Percentiles rank a stretch among this genome's conserved stretches.
Conservation (phyloP, 73 alveolate species). For the Uronychia setigera region DNA sequence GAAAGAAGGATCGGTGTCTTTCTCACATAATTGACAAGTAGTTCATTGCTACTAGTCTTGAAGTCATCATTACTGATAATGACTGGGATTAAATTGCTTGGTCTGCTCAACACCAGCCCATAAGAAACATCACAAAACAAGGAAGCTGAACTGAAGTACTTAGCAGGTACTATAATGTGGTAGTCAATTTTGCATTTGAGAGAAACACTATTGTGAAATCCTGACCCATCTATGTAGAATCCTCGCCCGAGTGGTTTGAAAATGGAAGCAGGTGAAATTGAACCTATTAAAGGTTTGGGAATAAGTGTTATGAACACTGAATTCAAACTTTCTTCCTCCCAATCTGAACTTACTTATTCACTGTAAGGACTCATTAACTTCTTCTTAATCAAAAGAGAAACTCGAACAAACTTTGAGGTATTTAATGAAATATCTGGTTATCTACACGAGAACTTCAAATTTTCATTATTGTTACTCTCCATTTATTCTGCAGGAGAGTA, state of each 20-base stretch:
- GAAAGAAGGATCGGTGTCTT: neutral
- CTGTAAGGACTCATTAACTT: neutral
- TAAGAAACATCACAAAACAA: neutral
- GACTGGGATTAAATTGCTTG: neutral
- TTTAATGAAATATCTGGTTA: too few relatives aligned
- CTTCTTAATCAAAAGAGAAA: neutral
- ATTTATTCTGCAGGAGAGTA: too few relatives aligned
- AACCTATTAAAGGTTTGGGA: neutral
- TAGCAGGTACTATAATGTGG: neutral
- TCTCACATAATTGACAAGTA: neutral
- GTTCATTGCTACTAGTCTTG: neutral
- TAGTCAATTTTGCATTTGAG: neutral
- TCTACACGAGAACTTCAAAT: too few relatives aligned
- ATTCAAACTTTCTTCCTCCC: neutral
- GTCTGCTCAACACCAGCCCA: neutral
- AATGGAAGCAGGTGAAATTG: neutral
- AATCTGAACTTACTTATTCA: neutral
- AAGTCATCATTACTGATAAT: neutral
- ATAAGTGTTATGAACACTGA: neutral
- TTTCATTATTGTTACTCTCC: too few relatives aligned
- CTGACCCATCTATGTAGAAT: neutral
- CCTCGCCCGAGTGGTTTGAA: neutral
- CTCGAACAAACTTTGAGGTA: too few relatives aligned
- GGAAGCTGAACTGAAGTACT: neutral
- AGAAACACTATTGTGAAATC: neutral